Evolutionary conservation across 495 filamentous ascomycete species (phyloP).

Genomic region (Neurospora tetrasperma): DNA sequence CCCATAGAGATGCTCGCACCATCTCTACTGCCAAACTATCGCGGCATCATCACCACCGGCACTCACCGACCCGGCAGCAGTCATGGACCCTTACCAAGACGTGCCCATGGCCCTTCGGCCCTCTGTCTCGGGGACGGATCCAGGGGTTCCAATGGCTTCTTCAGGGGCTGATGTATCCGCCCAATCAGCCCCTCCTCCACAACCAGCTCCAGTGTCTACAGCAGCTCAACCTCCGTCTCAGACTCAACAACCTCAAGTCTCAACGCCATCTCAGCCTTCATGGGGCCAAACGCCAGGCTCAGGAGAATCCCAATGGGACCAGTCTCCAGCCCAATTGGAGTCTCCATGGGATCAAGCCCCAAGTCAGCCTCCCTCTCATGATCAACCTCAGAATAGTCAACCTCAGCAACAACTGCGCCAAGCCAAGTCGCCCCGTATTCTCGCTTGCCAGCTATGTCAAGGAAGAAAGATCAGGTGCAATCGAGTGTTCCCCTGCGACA

Average conservation of each 20-base stretch:
- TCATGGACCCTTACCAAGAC: background rate
- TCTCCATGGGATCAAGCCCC: background rate
- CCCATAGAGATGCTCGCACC: background rate
- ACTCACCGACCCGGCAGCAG: background rate
- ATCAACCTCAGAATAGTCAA: background rate
- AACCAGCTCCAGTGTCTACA: background rate
- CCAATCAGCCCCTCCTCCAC: background rate
- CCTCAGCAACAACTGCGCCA: background rate
- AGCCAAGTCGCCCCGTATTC: slow-evolving; percentile 22
- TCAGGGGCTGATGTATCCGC: background rate
- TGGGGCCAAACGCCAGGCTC: background rate
- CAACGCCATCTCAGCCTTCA: background rate
- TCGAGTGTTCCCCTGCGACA: slow-evolving; percentile 54
- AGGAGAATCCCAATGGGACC: background rate
- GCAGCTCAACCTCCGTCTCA: background rate
- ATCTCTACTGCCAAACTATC: background rate
- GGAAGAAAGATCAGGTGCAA: slow-evolving; percentile 63
- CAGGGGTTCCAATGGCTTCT: background rate
- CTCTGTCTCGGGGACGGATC: background rate
- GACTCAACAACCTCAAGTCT: background rate
- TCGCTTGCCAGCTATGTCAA: slow-evolving; percentile 44
- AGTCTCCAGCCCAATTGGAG: background rate
- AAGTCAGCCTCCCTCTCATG: background rate
- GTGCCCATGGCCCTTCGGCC: background rate
- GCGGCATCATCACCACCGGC: background rate